These are phyloP conservation scores for Guyanaporus albipodus DNA, from an alignment of 768 basidiomycete species.

Conservation along the genomic window DNA sequence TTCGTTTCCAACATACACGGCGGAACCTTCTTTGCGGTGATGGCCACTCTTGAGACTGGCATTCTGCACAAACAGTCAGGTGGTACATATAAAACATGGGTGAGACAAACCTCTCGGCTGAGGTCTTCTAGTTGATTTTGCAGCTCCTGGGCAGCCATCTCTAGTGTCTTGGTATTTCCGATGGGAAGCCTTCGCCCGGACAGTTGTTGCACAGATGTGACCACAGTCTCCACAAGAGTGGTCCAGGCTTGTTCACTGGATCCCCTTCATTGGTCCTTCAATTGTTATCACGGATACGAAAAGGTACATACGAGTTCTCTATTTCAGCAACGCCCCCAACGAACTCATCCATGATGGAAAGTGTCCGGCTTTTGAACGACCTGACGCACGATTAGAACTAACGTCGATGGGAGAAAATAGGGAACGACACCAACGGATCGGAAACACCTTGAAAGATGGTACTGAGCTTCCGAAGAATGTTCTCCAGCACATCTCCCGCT, in stretches of 20 bases:
- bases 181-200: constrained; percentile 64
- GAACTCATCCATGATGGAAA: constrained; percentile 61
- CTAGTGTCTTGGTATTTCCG: constrained; percentile 39
- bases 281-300: background rate
- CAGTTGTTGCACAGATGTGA: constrained; percentile 58
- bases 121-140: constrained; percentile 59
- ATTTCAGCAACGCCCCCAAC: constrained; percentile 55
- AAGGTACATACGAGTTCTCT: constrained; percentile 55
- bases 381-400: constrained; percentile 34
- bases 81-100: background rate
- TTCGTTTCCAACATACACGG: constrained; percentile 12
- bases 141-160: constrained; percentile 60
- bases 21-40: constrained; percentile 18
- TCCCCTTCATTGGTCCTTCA: constrained; percentile 16
- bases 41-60: background rate
- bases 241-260: constrained; percentile 65
- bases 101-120: constrained; percentile 54
- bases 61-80: constrained; percentile 9
- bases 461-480: constrained; percentile 54
- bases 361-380: constrained; percentile 55
- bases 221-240: constrained; percentile 55
- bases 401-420: background rate
- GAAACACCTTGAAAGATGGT: constrained; percentile 55
- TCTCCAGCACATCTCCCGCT: constrained; percentile 40
- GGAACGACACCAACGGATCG: constrained; percentile 48